Evolutionary conservation across 2,329 filamentous ascomycete genomes (phyloP), one percentile per base, ranked within the genome.

Genomic region (Claviceps spartinae): DNA sequence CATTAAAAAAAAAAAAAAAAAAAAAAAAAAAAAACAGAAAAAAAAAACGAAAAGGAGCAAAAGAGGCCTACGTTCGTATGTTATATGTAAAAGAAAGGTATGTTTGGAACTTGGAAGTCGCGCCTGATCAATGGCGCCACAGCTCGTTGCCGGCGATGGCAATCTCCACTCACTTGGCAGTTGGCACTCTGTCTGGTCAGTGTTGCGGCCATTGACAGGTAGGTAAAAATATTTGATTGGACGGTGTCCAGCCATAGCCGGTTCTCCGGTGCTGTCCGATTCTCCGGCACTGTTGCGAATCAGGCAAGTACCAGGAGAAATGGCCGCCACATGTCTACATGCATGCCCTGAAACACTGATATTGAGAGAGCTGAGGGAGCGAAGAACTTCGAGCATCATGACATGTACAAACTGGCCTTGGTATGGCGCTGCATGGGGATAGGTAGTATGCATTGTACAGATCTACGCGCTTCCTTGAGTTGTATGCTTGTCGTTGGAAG

Each of bases 251-350:
- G 48, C 47, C 43, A 44, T 22, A 52, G 30, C 43, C 9, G 16
- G 18, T 44, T 11, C 30, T 34, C 9, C 9, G 3, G 9, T 11
- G 30, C 30, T 34, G 30, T 34, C 30, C 9, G 30, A 34, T 34
- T 34, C 30, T 34, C 30, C 30, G 30, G 30, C 9, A 30, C 36
- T n/a, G 26, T 38, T 20, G 40, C 50, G 5, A 44, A 52, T 50
- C 22, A 34, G 50, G 53, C 20, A 54, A 50, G 53, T 38, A 52
- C 22, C 13, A 22, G 40, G 47, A 52, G 52, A 52, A 50, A 38
- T 24, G 11, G 22, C 42, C 42, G 20, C 18, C 36, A 46, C 48
- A 41, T 30, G 9, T 14, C 45, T 16, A 34, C 34, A 14, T n/a
- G 8, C 13, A 9, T 11, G 8, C 34, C 34, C 9, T 22, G n/a